Evolutionary conservation across 306 rosid genomes (phyloP).

Genomic region (Begonia peltatifolia): DNA sequence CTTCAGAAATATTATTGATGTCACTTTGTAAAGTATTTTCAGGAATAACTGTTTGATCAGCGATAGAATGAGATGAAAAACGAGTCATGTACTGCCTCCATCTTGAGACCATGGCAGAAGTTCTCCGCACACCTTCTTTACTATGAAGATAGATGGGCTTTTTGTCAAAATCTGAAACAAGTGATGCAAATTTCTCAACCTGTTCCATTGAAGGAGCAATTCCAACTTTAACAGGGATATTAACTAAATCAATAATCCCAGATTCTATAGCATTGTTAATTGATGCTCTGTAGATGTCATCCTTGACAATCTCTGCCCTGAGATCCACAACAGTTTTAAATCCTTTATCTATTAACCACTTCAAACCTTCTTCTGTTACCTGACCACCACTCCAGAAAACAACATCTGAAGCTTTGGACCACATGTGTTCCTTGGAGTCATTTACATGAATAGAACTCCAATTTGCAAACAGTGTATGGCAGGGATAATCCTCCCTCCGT

Average conservation of each 20-base stretch:
- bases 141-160: slow-evolving; percentile 79
- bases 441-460: slow-evolving; percentile 57
- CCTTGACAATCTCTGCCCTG: slow-evolving; percentile 62
- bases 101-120: slow-evolving; percentile 87
- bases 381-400: slow-evolving; percentile 96
- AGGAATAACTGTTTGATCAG: slow-evolving; percentile 27
- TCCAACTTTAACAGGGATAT: slow-evolving; percentile 67
- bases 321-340: slow-evolving; percentile 76
- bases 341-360: slow-evolving; percentile 63
- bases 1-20: slow-evolving; percentile 2
- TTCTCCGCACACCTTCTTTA: slow-evolving; percentile 79
- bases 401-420: slow-evolving; percentile 34
- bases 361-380: slow-evolving; percentile 86
- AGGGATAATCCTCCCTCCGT: slow-evolving; percentile 54
- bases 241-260: slow-evolving; percentile 54
- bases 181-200: slow-evolving; percentile 61
- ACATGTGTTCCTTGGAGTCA: slow-evolving; percentile 31
- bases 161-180: slow-evolving; percentile 66
- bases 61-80: slow-evolving; percentile 20
- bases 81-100: slow-evolving; percentile 69
- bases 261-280: slow-evolving; percentile 46
- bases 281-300: slow-evolving; percentile 45
- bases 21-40: slow-evolving; percentile 13
- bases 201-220: slow-evolving; percentile 74
- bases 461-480: slow-evolving; percentile 62